Conservation (phyloP, 2,329 filamentous ascomycete species). For the Fusarium praegraminearum region DNA sequence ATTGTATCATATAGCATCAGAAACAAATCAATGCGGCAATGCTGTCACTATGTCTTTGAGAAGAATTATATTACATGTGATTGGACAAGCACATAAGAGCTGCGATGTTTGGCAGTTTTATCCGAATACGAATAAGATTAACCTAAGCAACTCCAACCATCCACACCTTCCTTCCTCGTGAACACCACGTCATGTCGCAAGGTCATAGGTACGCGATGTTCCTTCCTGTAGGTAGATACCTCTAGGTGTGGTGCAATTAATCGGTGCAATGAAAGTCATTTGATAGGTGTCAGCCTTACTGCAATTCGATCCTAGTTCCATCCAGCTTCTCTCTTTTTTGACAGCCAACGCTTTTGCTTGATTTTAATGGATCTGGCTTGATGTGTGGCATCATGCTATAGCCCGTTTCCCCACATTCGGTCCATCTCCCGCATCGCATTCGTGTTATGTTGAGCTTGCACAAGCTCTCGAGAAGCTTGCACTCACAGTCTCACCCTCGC, state of each 20-base stretch:
- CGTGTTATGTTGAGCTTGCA: slow-evolving; percentile 39
- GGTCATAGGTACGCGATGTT: slow-evolving; percentile 2
- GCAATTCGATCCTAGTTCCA: background rate
- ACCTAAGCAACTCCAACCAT: background rate
- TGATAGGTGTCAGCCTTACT: slow-evolving; percentile 8
- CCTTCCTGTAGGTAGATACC: background rate
- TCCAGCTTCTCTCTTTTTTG: background rate
- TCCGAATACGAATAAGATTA: slow-evolving; percentile 45
- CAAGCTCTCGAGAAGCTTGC: slow-evolving; percentile 25
- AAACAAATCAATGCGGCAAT: too few species aligned
- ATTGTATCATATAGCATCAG: too few species aligned
- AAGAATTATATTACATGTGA: slow-evolving; percentile 3
- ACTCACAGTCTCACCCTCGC: slow-evolving; percentile 22
- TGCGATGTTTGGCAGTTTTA: background rate
- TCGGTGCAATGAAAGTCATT: background rate
- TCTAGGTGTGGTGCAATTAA: slow-evolving; percentile 8
- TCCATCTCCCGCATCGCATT: slow-evolving; percentile 34
- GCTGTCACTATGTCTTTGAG: too few species aligned
- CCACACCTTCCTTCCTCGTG: slow-evolving; percentile 18
- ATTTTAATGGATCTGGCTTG: slow-evolving; percentile 27
- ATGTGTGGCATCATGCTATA: slow-evolving; percentile 45
- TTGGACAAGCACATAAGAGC: background rate
- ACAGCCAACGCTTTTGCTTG: slow-evolving; percentile 8
- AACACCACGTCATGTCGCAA: slow-evolving; percentile 30
- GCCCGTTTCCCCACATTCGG: slow-evolving; percentile 40